Evolutionary conservation across 2,329 filamentous ascomycete species (phyloP), one percentile per base, ranked within the genome.

Genomic region (Purpureocillium takamizusanense): DNA sequence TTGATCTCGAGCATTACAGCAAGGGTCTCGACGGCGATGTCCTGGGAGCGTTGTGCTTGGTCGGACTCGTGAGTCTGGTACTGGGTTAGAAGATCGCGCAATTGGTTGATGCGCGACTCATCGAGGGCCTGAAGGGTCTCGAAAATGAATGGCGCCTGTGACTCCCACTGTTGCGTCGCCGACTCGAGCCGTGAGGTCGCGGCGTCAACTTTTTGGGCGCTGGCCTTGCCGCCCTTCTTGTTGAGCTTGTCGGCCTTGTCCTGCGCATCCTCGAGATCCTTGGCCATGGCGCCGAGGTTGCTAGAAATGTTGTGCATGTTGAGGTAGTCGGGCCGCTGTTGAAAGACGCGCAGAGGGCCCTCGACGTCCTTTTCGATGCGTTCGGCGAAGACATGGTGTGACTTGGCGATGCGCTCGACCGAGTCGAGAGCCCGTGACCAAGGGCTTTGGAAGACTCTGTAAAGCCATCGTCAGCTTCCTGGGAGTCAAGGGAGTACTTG

Each of bases 21-120:
- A 41, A 98, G 66, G 18, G 86, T 86, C 43, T 81, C 79, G 56
- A 92, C 88, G 18, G 87, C 81, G 11, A 81, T 78, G 42, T 78
- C 68, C 45, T 86, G 78, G 43, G 74, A 81, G 41, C 83, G 76
- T 59, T 94, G 85, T 13, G 90, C 79, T 49, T 86, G 79, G 55
- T 98, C 92, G 21, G 86, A 77, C 59, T 97, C 90, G 56, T 94
- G 83, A 0, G 92, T 98, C 60, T 94, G 82, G 51, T 90, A 84
- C 54, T 95, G 89, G 1, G 92, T 97, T 43, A 98, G 73, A 31
- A 86, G 76, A 60, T 97, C 90, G 44, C 90, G 83, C 42, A 98
- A 70, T 54, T 94, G 83, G 59, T 95, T 95, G 48, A 94, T 69
- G 40, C 92, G 79, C 50, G 77, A 81, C 65, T 98, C 92, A 55